phyloP scores from a whole-genome alignment of 73 alveolate genomes.

The Uronychia binucleata region DNA sequence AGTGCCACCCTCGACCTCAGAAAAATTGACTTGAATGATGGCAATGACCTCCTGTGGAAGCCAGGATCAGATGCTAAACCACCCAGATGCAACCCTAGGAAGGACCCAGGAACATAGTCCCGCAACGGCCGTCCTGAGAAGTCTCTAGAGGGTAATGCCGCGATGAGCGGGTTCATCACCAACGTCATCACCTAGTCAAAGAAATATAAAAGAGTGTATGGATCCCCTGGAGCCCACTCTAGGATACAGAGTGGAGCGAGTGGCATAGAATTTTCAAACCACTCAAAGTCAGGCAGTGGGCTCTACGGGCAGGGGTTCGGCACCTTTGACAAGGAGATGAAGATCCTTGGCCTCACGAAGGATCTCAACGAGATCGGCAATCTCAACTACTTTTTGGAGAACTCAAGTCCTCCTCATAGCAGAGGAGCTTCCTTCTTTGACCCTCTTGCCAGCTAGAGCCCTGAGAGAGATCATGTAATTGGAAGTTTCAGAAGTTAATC shows the following conservation, averaged over 20 bases:
- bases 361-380: constrained; percentile 13
- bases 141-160: neutral
- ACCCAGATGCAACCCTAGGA: neutral
- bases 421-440: constrained; percentile 1
- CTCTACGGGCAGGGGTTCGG: neutral
- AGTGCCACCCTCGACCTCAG: neutral
- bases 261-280: neutral
- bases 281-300: neutral
- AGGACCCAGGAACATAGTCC: neutral
- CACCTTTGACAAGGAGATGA: neutral
- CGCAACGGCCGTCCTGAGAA: neutral
- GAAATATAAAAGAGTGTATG: neutral
- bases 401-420: constrained; percentile 18
- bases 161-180: neutral
- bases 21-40: too few relatives aligned
- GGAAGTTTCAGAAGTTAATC: neutral
- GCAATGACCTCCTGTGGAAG: too few relatives aligned
- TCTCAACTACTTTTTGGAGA: constrained; percentile 16
- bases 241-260: neutral
- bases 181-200: neutral
- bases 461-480: neutral
- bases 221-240: neutral
- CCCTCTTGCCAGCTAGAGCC: neutral
- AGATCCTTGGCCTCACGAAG: constrained; percentile 15
- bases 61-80: neutral